Percentiles rank a stretch among this genome's conserved stretches.
Conservation (phyloP, 169 alveolate species). For the Babesia divergens region DNA sequence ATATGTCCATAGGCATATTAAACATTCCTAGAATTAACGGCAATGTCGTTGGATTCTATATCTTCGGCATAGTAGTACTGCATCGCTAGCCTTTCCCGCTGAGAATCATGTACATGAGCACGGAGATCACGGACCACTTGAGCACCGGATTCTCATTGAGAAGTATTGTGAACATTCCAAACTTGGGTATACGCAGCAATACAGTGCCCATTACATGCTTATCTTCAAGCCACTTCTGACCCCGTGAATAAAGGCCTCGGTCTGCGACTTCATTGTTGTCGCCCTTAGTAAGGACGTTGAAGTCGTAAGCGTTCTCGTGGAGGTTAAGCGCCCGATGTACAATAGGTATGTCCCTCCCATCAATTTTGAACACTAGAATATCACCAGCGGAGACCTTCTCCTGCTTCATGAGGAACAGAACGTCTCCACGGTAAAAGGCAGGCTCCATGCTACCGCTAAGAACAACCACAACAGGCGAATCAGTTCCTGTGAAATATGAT, state of each 20-base stretch:
- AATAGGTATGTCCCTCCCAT: slow-evolving; percentile 87
- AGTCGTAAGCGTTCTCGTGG: slow-evolving; percentile 75
- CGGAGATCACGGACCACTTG: slow-evolving; percentile 19
- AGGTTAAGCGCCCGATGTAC: slow-evolving; percentile 87
- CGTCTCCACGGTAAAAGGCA: slow-evolving; percentile 90
- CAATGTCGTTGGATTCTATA: too few relatives aligned
- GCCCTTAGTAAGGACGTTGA: slow-evolving; percentile 87
- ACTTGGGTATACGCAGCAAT: slow-evolving; percentile 83
- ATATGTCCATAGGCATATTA: too few relatives aligned
- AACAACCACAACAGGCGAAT: slow-evolving; percentile 91
- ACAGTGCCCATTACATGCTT: slow-evolving; percentile 84
- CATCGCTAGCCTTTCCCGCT: slow-evolving; percentile 63
- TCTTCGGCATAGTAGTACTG: too few relatives aligned
- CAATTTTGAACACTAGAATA: slow-evolving; percentile 72
- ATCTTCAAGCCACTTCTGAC: slow-evolving; percentile 82
- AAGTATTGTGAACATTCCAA: slow-evolving; percentile 88
- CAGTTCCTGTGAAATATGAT: slow-evolving; percentile 71
- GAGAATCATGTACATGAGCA: slow-evolving; percentile 35
- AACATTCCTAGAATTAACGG: too few relatives aligned
- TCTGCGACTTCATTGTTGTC: slow-evolving; percentile 90
- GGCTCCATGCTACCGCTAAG: slow-evolving; percentile 92
- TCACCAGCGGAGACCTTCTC: slow-evolving; percentile 69
- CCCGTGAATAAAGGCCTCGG: slow-evolving; percentile 85
- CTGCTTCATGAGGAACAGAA: slow-evolving; percentile 77
- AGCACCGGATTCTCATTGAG: slow-evolving; percentile 84